Conservation (phyloP, 2,329 filamentous ascomycete species). For the Sporothrix sp. region DNA sequence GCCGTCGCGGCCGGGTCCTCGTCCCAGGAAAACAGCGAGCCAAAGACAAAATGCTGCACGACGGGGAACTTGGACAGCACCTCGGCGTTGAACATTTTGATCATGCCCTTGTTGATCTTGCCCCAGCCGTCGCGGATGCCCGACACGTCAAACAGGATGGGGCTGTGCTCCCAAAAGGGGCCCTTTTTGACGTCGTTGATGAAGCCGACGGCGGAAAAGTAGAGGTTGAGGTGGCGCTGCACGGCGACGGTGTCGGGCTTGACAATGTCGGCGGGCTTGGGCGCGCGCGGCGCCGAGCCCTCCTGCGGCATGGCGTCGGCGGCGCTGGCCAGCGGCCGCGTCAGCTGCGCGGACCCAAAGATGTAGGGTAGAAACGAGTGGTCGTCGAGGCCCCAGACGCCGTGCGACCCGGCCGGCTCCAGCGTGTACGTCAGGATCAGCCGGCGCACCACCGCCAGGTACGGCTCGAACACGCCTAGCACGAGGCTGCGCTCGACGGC, state of each 20-base stretch:
- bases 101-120: slow-evolving; percentile 98
- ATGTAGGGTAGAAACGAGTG: slow-evolving; percentile 92
- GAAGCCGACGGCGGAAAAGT: slow-evolving; percentile 92
- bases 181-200: slow-evolving; percentile 96
- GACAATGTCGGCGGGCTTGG: slow-evolving; percentile 60
- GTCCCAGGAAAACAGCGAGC: slow-evolving; percentile 71
- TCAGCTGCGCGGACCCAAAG: slow-evolving; percentile 85
- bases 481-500: slow-evolving; percentile 70
- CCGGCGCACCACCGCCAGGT: slow-evolving; percentile 67
- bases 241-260: slow-evolving; percentile 54
- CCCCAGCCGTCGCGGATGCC: slow-evolving; percentile 91
- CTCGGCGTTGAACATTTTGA: slow-evolving; percentile 98
- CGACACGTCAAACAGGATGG: slow-evolving; percentile 87
- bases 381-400: slow-evolving; percentile 97
- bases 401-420: slow-evolving; percentile 91
- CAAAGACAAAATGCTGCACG: slow-evolving; percentile 90
- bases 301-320: slow-evolving; percentile 59
- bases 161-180: slow-evolving; percentile 95
- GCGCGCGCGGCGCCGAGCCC: slow-evolving; percentile 63
- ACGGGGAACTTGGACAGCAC: slow-evolving; percentile 95
- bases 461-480: slow-evolving; percentile 73
- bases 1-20: slow-evolving; percentile 49
- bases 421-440: slow-evolving; percentile 87
- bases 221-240: slow-evolving; percentile 65
- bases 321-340: slow-evolving; percentile 57